Evolutionary conservation across 768 basidiomycete species (phyloP).

Genomic region (Boletus barrowsii): DNA sequence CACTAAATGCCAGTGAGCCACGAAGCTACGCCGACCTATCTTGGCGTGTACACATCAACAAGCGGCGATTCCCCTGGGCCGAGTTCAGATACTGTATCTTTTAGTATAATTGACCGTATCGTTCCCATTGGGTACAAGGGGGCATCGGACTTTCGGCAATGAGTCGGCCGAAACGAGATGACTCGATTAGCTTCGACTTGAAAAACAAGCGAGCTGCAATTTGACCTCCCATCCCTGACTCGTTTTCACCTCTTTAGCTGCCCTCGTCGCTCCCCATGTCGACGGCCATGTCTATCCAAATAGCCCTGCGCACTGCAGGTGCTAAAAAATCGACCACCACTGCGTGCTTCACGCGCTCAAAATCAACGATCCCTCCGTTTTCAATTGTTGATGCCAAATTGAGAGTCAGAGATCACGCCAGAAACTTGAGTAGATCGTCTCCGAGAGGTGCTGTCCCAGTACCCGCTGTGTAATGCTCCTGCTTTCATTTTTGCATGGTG

Average conservation of each 20-base stretch:
- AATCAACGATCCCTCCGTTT: conserved; percentile 46
- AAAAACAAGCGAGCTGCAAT: conserved; percentile 3
- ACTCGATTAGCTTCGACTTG: conserved; percentile 14
- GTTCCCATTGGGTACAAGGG: conserved; percentile 1
- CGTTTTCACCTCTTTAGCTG: neutral
- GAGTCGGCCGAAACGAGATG: conserved; percentile 28
- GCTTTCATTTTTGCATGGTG: neutral
- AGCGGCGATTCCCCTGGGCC: too few relatives aligned
- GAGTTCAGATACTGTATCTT: too few relatives aligned
- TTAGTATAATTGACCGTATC: too few relatives aligned
- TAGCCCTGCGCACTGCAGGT: conserved; percentile 41
- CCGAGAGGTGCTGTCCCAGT: conserved; percentile 58
- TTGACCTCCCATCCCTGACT: conserved; percentile 7
- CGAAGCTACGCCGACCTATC: too few relatives aligned
- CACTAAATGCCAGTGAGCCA: neutral
- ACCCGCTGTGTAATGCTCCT: conserved; percentile 51
- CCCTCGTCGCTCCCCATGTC: conserved; percentile 10
- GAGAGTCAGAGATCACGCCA: conserved; percentile 73
- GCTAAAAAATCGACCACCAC: conserved; percentile 35
- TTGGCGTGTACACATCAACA: too few relatives aligned
- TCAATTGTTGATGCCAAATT: conserved; percentile 78
- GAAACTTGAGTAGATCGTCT: conserved; percentile 71
- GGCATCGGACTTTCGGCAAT: conserved; percentile 24
- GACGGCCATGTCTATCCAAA: conserved; percentile 42
- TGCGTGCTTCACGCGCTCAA: conserved; percentile 42